These are phyloP conservation scores for Saksenaea oblongispora DNA, from an alignment of 371 early-diverging fungal genomes.

Conservation along the genomic window DNA sequence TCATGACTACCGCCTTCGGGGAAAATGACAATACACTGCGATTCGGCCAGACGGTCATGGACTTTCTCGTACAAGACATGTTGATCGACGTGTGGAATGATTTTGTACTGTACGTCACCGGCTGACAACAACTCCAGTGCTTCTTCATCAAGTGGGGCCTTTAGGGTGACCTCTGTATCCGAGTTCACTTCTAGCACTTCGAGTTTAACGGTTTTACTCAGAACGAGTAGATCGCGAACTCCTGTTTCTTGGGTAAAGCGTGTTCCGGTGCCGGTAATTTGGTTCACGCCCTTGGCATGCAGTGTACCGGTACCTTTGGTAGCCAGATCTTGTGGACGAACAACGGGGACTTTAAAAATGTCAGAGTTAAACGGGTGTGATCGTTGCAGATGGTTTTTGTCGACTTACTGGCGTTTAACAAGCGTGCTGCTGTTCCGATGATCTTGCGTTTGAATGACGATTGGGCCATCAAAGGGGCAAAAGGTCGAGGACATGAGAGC, in stretches of 20 bases:
- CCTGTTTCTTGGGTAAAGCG: constrained; percentile 56
- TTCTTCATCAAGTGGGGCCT: constrained; percentile 45
- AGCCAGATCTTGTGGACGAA: constrained; percentile 79
- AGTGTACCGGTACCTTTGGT: constrained; percentile 60
- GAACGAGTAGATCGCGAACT: constrained; percentile 49
- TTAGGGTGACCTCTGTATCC: constrained; percentile 62
- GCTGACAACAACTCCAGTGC: constrained; percentile 38
- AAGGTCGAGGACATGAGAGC: constrained; percentile 63
- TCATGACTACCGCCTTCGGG: constrained; percentile 94
- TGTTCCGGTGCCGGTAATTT: constrained; percentile 58
- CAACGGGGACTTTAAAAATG: constrained; percentile 66
- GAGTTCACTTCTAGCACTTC: constrained; percentile 65
- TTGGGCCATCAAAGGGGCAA: constrained; percentile 75
- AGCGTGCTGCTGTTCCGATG: constrained; percentile 69
- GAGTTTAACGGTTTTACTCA: constrained; percentile 47
- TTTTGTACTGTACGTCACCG: constrained; percentile 46
- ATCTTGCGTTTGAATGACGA: constrained; percentile 71
- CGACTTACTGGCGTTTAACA: constrained; percentile 55
- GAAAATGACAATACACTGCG: constrained; percentile 82
- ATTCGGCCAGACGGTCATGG: constrained; percentile 59
- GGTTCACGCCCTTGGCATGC: constrained; percentile 25
- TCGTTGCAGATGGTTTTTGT: neutral
- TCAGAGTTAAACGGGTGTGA: neutral
- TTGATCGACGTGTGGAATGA: constrained; percentile 81
- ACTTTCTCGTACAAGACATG: constrained; percentile 71